Percentiles rank a stretch among this genome's conserved stretches.
Conservation (phyloP, 139 green algal genomes). For the Nannochloris sp. region DNA sequence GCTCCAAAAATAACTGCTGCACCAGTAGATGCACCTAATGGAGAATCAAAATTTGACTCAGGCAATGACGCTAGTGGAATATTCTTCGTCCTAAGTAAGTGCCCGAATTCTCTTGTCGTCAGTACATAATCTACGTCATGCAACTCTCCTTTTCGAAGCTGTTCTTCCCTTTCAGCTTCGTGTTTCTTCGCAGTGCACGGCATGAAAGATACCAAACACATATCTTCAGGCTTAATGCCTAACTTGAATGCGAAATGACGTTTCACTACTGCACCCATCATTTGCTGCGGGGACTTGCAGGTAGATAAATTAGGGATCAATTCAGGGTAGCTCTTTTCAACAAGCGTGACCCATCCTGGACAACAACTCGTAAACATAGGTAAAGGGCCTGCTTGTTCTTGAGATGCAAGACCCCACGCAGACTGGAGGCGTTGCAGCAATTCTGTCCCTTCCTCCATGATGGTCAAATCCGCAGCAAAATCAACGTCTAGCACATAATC, state of each 20-base stretch:
- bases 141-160: constrained; percentile 8
- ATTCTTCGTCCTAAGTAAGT: constrained; percentile 30
- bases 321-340: constrained; percentile 63
- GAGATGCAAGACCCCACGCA: constrained; percentile 5
- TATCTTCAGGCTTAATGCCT: constrained; percentile 18
- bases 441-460: constrained; percentile 66
- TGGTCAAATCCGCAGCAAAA: constrained; percentile 56
- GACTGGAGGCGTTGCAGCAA: constrained; percentile 37
- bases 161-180: constrained; percentile 49
- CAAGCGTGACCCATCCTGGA: constrained; percentile 39
- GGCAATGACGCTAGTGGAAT: constrained; percentile 41
- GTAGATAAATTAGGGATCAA: constrained; percentile 61
- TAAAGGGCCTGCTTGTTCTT: constrained; percentile 12
- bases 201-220: constrained; percentile 49
- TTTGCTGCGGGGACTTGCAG: constrained; percentile 56
- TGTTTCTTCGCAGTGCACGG: constrained; percentile 55
- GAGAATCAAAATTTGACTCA: constrained; percentile 38
- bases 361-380: constrained; percentile 78
- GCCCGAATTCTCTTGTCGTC: constrained; percentile 53
- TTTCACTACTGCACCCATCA: constrained; percentile 60
- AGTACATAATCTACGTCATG: constrained; percentile 66
- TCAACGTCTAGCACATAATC: constrained; percentile 51
- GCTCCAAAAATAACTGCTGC: constrained; percentile 51
- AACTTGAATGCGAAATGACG: constrained; percentile 38
- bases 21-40: constrained; percentile 37